Conservation (phyloP, 345 rosid species). For the Eucalyptus marginata region DNA sequence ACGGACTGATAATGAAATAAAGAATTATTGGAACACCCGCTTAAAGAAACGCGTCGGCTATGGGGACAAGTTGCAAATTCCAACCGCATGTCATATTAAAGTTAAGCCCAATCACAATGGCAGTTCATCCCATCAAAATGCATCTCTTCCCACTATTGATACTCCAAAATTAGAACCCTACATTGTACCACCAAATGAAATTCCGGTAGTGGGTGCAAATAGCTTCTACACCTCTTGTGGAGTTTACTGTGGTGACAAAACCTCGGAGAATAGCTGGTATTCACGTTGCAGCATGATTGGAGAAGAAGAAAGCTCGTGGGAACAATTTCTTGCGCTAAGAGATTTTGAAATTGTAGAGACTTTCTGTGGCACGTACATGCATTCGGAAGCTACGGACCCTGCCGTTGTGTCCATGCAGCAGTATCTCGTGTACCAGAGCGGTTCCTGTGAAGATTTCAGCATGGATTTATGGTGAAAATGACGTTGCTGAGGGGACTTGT, state of each 20-base stretch:
- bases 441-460: background rate
- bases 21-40: slow-evolving; percentile 3
- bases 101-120: background rate
- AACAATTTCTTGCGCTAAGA: background rate
- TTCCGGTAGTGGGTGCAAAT: background rate
- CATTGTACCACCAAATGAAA: background rate
- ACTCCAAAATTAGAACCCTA: background rate
- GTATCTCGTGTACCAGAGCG: background rate
- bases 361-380: background rate
- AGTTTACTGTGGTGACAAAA: background rate
- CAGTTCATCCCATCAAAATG: background rate
- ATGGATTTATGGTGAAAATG: background rate
- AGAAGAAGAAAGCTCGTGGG: background rate
- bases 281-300: background rate
- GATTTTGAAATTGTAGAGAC: background rate
- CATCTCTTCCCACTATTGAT: background rate
- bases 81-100: background rate
- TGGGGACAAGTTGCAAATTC: background rate
- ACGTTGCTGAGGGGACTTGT: background rate
- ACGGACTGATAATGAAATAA: background rate
- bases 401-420: background rate
- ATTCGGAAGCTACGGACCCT: background rate
- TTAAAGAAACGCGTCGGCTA: background rate
- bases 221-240: background rate
- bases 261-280: background rate